Evolutionary conservation across 805 yeast genomes (phyloP).

Genomic region (Yamadazyma takamatsuzukensis): DNA sequence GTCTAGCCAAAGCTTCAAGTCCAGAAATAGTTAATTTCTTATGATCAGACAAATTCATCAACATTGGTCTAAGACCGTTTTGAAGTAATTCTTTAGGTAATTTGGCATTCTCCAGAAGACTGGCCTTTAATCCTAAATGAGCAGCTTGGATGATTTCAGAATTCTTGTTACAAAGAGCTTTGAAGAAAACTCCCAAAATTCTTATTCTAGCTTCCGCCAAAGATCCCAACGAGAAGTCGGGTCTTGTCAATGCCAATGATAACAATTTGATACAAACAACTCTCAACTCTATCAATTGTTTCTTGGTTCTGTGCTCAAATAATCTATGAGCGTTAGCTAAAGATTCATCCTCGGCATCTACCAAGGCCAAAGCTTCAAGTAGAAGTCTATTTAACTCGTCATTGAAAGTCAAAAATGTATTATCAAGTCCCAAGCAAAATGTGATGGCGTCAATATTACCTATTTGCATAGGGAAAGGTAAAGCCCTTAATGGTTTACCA

Average conservation of each 20-base stretch:
- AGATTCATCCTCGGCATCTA: constrained; percentile 97
- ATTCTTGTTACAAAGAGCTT: constrained; percentile 82
- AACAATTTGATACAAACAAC: constrained; percentile 85
- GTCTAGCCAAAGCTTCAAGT: constrained; percentile 82
- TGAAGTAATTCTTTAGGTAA: constrained; percentile 94
- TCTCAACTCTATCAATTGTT: constrained; percentile 80
- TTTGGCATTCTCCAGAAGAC: constrained; percentile 79
- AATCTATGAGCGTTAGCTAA: constrained; percentile 83
- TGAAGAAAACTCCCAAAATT: constrained; percentile 91
- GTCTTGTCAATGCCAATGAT: constrained; percentile 78
- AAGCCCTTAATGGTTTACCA: constrained; percentile 93
- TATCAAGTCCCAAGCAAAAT: constrained; percentile 76
- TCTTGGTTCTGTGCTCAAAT: constrained; percentile 82
- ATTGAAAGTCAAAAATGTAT: constrained; percentile 77
- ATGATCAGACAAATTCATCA: constrained; percentile 92
- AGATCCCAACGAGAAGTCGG: constrained; percentile 74
- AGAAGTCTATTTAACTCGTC: constrained; percentile 84
- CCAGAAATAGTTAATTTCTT: constrained; percentile 86
- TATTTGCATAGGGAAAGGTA: constrained; percentile 98
- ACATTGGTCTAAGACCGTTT: constrained; percentile 90
- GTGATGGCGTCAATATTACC: constrained; percentile 98
- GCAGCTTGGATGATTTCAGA: constrained; percentile 91
- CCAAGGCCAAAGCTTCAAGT: constrained; percentile 87
- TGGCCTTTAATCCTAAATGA: constrained; percentile 78
- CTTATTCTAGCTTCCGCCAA: constrained; percentile 76